phyloP scores from a whole-genome alignment of 352 stramenopile species.

The Globisporangium iwayamae region DNA sequence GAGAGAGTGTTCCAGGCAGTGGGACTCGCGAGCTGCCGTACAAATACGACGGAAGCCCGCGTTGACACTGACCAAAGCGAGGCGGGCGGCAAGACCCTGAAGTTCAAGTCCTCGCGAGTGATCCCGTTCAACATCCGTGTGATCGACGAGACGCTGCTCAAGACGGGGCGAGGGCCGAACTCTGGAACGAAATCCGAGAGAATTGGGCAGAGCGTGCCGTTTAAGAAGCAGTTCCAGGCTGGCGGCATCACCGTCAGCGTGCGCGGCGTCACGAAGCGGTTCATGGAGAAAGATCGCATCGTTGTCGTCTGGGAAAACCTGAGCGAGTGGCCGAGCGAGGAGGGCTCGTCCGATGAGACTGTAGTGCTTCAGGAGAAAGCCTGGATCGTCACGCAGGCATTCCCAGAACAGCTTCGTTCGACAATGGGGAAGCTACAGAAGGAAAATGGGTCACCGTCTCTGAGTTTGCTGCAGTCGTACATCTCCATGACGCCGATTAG shows the following conservation, averaged over 20 bases:
- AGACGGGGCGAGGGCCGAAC: background rate
- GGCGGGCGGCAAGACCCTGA: background rate
- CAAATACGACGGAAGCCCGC: constrained; percentile 1
- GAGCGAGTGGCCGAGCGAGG: constrained; percentile 7
- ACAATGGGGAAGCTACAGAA: background rate
- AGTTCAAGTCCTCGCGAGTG: constrained; percentile 11
- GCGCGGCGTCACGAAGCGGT: constrained; percentile 11
- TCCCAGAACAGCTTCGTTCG: background rate
- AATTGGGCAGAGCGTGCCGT: background rate
- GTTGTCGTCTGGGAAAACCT: constrained; percentile 11
- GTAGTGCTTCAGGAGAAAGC: constrained; percentile 12
- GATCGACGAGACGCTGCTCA: constrained; percentile 7
- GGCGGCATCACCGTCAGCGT: background rate
- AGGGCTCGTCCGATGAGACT: background rate
- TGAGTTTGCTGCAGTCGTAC: constrained; percentile 12
- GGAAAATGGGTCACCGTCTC: background rate
- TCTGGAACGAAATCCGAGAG: background rate
- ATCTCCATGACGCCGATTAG: constrained; percentile 4
- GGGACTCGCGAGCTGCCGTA: background rate
- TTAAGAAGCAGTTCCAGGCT: constrained; percentile 11
- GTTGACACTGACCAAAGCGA: background rate
- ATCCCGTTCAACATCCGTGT: constrained; percentile 8
- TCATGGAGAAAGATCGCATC: constrained; percentile 7
- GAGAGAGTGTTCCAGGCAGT: constrained; percentile 10
- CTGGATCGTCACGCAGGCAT: background rate